Evolutionary conservation across 345 rosid genomes (phyloP), one percentile per base, ranked within the genome.

Genomic region (Chamaenerion angustifolium): DNA sequence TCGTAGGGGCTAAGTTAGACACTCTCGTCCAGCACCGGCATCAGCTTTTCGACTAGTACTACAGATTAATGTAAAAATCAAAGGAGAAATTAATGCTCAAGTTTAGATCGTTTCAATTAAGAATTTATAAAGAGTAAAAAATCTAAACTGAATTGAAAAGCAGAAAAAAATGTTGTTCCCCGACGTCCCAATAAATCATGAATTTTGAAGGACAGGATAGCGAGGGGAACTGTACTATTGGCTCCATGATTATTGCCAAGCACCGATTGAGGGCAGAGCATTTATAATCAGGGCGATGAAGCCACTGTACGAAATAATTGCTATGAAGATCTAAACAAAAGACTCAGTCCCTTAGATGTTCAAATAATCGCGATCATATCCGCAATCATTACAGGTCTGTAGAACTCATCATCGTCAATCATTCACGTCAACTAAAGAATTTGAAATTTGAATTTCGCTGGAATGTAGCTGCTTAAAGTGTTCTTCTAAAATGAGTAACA

Each of bases 271-370:
- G 15, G 0, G 7, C 48, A 16, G 15, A 27, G 16, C 52, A 1
- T 40, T 4, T 13, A 52, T 48, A 46, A 40, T 57, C 43, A 52
- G 10, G 37, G 37, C 37, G 37, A 31, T 31, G 37, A 31, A 31
- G 37, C 37, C 37, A 31, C 6, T 21, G 25, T 21, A 21, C 2
- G 25, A 21, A 21, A 21, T 21, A 6, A 16, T n/a, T n/a, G n/a
- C n/a, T n/a, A n/a, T n/a, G n/a, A 18, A n/a, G 15, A 50, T 42
- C 46, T 18, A 42, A 31, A 12, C 18, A 16, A 35, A 57, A 16
- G 78, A 71, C 87, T 76, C 89, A 80, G 94, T 74, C 90, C 94
- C 94, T 88, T 88, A 83, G 94, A 88, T 83, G 94, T 88, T 83
- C 86, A 60, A 71, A 46, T 59, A 48, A 42, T 40, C 68, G 95